A percentile compares a stretch with the other conserved stretches of the same genome.
Evolutionary conservation across 1,139 yeast species (phyloP).

Genomic region (Suhomyces atakaporum): DNA sequence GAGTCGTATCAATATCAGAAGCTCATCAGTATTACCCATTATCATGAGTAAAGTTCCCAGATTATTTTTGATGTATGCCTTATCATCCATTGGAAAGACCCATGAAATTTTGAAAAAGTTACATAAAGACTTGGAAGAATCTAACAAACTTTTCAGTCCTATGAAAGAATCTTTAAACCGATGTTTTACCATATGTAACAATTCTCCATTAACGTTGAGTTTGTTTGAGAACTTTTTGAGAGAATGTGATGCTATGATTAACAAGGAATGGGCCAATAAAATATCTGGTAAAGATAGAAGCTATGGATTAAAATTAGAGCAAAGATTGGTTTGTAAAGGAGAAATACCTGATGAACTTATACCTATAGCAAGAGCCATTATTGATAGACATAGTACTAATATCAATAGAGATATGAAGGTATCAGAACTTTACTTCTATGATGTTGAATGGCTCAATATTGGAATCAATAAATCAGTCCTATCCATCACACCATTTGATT

Average conservation of each 20-base stretch:
- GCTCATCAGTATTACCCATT: slow-evolving; percentile 52
- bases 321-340: slow-evolving; percentile 66
- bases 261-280: slow-evolving; percentile 30
- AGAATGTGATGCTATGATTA: slow-evolving; percentile 46
- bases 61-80: slow-evolving; percentile 64
- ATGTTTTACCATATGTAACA: slow-evolving; percentile 53
- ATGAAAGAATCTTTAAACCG: slow-evolving; percentile 57
- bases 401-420: slow-evolving; percentile 44
- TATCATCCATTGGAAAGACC: slow-evolving; percentile 68
- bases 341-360: slow-evolving; percentile 50
- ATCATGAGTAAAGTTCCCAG: slow-evolving; percentile 71
- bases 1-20: slow-evolving; percentile 29
- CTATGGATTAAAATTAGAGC: slow-evolving; percentile 54
- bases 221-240: slow-evolving; percentile 63
- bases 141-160: slow-evolving; percentile 49
- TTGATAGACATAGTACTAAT: slow-evolving; percentile 35
- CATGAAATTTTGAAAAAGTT: slow-evolving; percentile 57
- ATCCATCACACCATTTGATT: slow-evolving; percentile 2
- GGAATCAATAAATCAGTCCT: slow-evolving; percentile 27
- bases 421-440: slow-evolving; percentile 61
- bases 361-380: slow-evolving; percentile 31
- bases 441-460: slow-evolving; percentile 68
- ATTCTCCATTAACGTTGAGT: slow-evolving; percentile 59
- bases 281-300: slow-evolving; percentile 32
- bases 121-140: slow-evolving; percentile 43